Base-by-base conservation (phyloP, 805 yeast species). In the Starmerella gropengiesseri region DNA sequence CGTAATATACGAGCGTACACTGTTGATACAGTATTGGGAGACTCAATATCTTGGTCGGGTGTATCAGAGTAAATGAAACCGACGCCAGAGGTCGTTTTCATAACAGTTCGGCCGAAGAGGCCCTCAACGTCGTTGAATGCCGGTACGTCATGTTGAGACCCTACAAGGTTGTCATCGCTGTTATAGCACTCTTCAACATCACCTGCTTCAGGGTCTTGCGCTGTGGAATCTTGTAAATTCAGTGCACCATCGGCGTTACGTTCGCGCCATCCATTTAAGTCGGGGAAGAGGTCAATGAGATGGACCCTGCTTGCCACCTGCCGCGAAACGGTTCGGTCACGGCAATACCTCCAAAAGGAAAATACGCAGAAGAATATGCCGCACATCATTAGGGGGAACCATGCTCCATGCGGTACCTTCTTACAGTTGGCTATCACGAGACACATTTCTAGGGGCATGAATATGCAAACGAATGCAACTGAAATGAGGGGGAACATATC, bases 371-470 rank as follows among this genome's bases (percentile, higher is more conserved):
- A 59, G 32, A 63, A 53, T 3, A 71, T n/a, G 2, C 55, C 59
- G 7, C 73, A 55, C 55, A 73, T 62, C 61, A 68, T 59, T 25
- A 75, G 56, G 1, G 80, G 74, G 52, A 74, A 73, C 81, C 80
- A 75, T 1, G 78, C 81, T 29, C 79, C 81, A 47, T 70, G 72
- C 0, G 70, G 67, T 3, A 75, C 67, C 55, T 75, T 75, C 50
- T 63, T 66, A 49, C 71, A 48, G 42, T 72, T 74, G 4, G 78
- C 66, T 40, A 66, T 57, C 14, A 74, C 63, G 51, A 73, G 58
- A 31, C 65, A 55, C 31, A 61, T 49, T 50, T 75, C 80, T 27
- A 75, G 58, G 0, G 76, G 66, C 7, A 69, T 64, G 50, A 73
- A 73, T 3, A 63, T 48, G 19, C 63, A 35, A 25, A 65, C 55